A percentile compares a stretch with the other conserved stretches of the same genome.
These are phyloP conservation scores for Cladosporium sp. DNA, from an alignment of 2,329 filamentous ascomycete species.

Conservation along the genomic window DNA sequence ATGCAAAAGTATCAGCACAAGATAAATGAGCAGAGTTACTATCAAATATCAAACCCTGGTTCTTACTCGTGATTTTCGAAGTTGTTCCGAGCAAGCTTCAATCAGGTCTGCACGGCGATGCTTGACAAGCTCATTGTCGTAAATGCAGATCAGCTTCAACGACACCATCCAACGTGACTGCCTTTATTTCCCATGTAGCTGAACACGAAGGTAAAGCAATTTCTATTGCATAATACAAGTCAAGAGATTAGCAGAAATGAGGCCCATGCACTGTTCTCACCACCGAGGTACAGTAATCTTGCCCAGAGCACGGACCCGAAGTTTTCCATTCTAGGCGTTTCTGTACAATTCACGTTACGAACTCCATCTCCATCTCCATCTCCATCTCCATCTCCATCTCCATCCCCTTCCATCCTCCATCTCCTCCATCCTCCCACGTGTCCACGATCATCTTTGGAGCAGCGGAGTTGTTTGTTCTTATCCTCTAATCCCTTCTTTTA, in stretches of 20 bases:
- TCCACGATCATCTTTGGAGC: constrained; percentile 7
- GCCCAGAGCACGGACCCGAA: not conserved
- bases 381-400: constrained; percentile 16
- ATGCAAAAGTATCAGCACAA: not conserved
- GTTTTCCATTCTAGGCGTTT: constrained; percentile 3
- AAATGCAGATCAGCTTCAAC: too few relatives aligned
- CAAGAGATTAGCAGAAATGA: not conserved
- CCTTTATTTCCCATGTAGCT: too few relatives aligned
- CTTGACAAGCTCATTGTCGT: too few relatives aligned
- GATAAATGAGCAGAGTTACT: too few relatives aligned
- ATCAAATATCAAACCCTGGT: too few relatives aligned
- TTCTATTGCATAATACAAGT: not conserved
- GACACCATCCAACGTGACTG: too few relatives aligned
- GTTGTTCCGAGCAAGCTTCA: too few relatives aligned
- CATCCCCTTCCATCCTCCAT: constrained; percentile 17
- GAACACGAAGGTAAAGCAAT: not conserved
- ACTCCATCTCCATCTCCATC: constrained; percentile 8
- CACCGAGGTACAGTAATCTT: constrained; percentile 2
- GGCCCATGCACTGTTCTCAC: not conserved
- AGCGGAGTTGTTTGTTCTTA: constrained; percentile 13
- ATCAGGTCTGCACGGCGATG: too few relatives aligned
- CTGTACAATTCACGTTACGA: constrained; percentile 8
- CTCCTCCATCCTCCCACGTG: constrained; percentile 16
- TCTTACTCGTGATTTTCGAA: too few relatives aligned
- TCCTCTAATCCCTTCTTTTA: constrained; percentile 16